Conservation (phyloP, 768 basidiomycete genomes). For the Agaricus sinodeliciosus region DNA sequence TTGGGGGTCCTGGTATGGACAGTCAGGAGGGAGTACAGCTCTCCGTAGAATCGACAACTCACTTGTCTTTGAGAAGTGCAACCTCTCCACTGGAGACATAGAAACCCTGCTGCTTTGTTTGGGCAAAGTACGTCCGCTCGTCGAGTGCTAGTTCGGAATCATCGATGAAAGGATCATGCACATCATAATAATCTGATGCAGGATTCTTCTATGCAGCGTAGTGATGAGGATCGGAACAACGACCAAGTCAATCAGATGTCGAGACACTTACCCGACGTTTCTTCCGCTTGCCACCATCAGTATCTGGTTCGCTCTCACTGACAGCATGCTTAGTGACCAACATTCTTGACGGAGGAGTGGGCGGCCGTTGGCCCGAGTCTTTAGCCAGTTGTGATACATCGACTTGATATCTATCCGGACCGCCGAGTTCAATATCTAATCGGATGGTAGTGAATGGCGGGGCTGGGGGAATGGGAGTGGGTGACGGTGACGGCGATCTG, state of each 20-base stretch:
- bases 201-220: slow-evolving; percentile 38
- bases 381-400: slow-evolving; percentile 54
- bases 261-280: slow-evolving; percentile 23
- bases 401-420: slow-evolving; percentile 70
- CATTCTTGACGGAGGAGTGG: slow-evolving; percentile 52
- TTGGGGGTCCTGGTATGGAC: slow-evolving; percentile 44
- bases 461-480: slow-evolving; percentile 47
- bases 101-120: slow-evolving; percentile 90
- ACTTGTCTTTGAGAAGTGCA: slow-evolving; percentile 76
- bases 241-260: background rate
- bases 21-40: slow-evolving; percentile 9
- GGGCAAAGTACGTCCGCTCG: slow-evolving; percentile 84
- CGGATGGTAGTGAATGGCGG: slow-evolving; percentile 61
- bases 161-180: slow-evolving; percentile 94
- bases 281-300: slow-evolving; percentile 24
- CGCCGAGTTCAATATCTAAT: slow-evolving; percentile 63
- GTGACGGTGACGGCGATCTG: slow-evolving; percentile 42
- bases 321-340: slow-evolving; percentile 28
- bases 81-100: slow-evolving; percentile 89
- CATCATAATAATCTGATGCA: slow-evolving; percentile 81
- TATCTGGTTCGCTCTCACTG: slow-evolving; percentile 41
- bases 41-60: slow-evolving; percentile 3
- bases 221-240: background rate
- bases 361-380: slow-evolving; percentile 56
- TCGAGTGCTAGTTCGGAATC: slow-evolving; percentile 91